phyloP scores from a whole-genome alignment of 257 asterid species.

The Nicotiana noctiflora region DNA sequence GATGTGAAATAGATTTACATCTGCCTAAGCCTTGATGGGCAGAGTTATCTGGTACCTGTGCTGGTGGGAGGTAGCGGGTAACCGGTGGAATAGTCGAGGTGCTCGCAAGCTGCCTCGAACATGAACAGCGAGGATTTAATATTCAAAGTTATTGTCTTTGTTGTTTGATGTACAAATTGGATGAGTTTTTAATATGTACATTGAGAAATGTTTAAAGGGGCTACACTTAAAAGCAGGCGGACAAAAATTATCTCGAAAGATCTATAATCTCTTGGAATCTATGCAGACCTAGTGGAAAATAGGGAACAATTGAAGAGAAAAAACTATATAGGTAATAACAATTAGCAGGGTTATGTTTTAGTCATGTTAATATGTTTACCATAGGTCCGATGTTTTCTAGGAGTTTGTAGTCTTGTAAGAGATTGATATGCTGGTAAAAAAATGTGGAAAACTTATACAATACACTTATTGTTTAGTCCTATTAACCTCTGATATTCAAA shows the following conservation, averaged over 20 bases:
- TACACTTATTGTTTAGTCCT: no score
- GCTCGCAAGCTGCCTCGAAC: no score
- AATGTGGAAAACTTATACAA: no score
- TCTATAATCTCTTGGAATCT: not conserved
- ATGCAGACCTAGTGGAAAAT: not conserved
- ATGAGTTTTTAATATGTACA: not conserved
- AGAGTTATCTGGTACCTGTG: rapidly evolving
- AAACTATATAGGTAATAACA: not conserved
- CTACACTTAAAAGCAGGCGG: not conserved
- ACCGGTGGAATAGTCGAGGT: no score
- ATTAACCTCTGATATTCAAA: not conserved
- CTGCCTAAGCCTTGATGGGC: no score
- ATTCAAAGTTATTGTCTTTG: not conserved
- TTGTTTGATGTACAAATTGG: not conserved
- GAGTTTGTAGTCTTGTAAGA: not conserved
- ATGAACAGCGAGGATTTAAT: not conserved
- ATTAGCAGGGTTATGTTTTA: not conserved
- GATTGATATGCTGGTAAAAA: not conserved
- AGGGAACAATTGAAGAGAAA: not conserved
- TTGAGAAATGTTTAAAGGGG: not conserved
- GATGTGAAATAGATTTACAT: no score
- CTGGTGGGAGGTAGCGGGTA: no score
- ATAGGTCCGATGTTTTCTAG: not conserved
- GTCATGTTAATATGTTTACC: not conserved
- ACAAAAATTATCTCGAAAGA: not conserved